Evolutionary conservation across 352 stramenopile species (phyloP).

Genomic region (Globisporangium irregulare): DNA sequence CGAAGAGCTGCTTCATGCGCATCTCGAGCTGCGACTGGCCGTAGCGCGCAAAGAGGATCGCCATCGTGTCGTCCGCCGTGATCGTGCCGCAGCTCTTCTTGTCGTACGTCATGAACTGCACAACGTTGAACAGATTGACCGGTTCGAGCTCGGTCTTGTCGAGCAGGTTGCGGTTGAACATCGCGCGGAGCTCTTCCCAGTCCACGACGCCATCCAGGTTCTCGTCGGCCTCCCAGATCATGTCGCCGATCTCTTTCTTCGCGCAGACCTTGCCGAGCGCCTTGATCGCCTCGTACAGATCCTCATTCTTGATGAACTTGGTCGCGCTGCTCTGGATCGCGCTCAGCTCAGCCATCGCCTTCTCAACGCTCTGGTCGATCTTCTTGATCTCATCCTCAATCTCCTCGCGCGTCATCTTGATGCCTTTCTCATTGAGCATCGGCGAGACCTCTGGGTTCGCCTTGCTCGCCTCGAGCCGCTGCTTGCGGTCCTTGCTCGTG

Average conservation of each 20-base stretch:
- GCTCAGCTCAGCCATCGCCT: slow-evolving; percentile 40
- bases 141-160: slow-evolving; percentile 95
- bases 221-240: slow-evolving; percentile 99
- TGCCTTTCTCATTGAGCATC: slow-evolving; percentile 73
- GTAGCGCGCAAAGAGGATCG: slow-evolving; percentile 95
- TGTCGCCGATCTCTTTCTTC: slow-evolving; percentile 96
- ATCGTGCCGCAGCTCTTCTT: slow-evolving; percentile 93
- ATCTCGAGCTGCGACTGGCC: slow-evolving; percentile 86
- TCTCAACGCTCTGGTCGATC: slow-evolving; percentile 58
- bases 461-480: slow-evolving; percentile 53
- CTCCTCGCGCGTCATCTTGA: slow-evolving; percentile 77
- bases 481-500: slow-evolving; percentile 53
- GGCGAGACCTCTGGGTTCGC: slow-evolving; percentile 71
- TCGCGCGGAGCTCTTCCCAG: slow-evolving; percentile 95
- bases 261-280: slow-evolving; percentile 89
- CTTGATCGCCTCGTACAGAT: slow-evolving; percentile 93
- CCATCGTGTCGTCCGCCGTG: slow-evolving; percentile 97
- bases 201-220: slow-evolving; percentile 94
- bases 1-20: slow-evolving; percentile 91
- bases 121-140: slow-evolving; percentile 94
- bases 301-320: slow-evolving; percentile 87
- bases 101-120: slow-evolving; percentile 98
- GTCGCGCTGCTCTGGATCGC: slow-evolving; percentile 46
- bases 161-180: slow-evolving; percentile 96
- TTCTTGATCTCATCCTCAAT: slow-evolving; percentile 74